A percentile compares a stretch with the other conserved stretches of the same genome.
Evolutionary conservation across 805 yeast species (phyloP).

Genomic region (Candida nonsorbophila): DNA sequence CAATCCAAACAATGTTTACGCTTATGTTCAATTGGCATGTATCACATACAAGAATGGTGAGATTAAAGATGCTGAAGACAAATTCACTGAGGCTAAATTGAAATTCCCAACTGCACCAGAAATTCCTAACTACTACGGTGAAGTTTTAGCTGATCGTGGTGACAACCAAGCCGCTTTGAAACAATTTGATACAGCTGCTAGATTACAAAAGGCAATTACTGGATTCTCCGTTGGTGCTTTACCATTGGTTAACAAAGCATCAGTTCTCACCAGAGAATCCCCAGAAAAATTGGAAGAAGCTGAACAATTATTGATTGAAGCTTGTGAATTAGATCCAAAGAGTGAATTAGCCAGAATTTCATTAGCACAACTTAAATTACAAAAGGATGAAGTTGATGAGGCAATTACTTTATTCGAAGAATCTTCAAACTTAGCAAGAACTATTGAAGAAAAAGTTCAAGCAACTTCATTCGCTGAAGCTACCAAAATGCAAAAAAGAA

Average conservation of each 20-base stretch:
- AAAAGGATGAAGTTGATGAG: conserved; percentile 73
- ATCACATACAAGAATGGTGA: conserved; percentile 76
- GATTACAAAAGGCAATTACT: conserved; percentile 68
- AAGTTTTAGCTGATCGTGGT: conserved; percentile 78
- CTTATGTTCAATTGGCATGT: conserved; percentile 91
- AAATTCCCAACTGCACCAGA: conserved; percentile 85
- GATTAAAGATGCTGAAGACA: conserved; percentile 52
- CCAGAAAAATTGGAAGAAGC: conserved; percentile 50
- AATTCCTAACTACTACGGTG: conserved; percentile 94
- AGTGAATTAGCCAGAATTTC: conserved; percentile 85
- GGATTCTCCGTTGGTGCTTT: conserved; percentile 78
- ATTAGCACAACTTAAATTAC: conserved; percentile 87
- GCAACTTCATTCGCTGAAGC: conserved; percentile 92
- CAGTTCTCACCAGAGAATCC: conserved; percentile 55
- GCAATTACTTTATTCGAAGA: conserved; percentile 81
- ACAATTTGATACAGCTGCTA: conserved; percentile 82
- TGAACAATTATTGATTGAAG: conserved; percentile 61
- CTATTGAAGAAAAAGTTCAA: conserved; percentile 80
- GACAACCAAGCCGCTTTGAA: conserved; percentile 66
- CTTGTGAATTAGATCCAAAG: conserved; percentile 79
- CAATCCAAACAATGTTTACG: conserved; percentile 72
- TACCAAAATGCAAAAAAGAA: conserved; percentile 78
- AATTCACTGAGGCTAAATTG: conserved; percentile 64
- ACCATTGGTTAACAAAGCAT: conserved; percentile 87
- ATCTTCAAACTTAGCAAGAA: conserved; percentile 77